Percentiles rank a stretch among this genome's conserved stretches.
These are phyloP conservation scores for Lagenidium giganteum DNA, from an alignment of 352 stramenopile species.

Conservation along the genomic window DNA sequence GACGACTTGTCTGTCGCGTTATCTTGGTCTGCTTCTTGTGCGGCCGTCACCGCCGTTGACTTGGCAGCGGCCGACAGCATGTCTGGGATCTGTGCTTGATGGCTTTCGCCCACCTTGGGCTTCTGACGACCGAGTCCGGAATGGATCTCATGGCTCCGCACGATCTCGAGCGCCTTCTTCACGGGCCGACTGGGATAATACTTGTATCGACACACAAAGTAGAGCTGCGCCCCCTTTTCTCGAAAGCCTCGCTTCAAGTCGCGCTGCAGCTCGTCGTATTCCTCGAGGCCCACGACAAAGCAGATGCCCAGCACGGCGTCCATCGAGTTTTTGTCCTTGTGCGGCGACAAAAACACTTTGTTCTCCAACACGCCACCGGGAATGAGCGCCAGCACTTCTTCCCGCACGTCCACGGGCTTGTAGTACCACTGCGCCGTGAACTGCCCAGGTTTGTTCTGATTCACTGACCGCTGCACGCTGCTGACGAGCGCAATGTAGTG, in stretches of 20 bases:
- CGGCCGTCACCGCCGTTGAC: neutral
- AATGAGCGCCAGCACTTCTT: slow-evolving; percentile 58
- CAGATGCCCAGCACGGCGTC: slow-evolving; percentile 74
- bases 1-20: no score
- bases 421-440: slow-evolving; percentile 87
- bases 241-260: slow-evolving; percentile 70
- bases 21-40: neutral
- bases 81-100: slow-evolving; percentile 47
- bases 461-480: slow-evolving; percentile 59
- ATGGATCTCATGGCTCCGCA: slow-evolving; percentile 70
- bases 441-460: slow-evolving; percentile 29
- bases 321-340: slow-evolving; percentile 82
- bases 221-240: slow-evolving; percentile 50
- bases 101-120: slow-evolving; percentile 58
- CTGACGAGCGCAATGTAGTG: slow-evolving; percentile 72
- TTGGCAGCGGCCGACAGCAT: slow-evolving; percentile 10
- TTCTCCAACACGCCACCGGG: slow-evolving; percentile 50
- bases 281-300: slow-evolving; percentile 65
- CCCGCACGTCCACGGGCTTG: slow-evolving; percentile 65
- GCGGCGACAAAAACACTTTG: slow-evolving; percentile 79
- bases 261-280: slow-evolving; percentile 65
- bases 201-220: slow-evolving; percentile 78
- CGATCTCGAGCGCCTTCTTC: slow-evolving; percentile 60
- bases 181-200: slow-evolving; percentile 65
- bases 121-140: slow-evolving; percentile 54